These are phyloP conservation scores for Teunomyces pallodes DNA, from an alignment of 805 yeast genomes.

Conservation along the genomic window DNA sequence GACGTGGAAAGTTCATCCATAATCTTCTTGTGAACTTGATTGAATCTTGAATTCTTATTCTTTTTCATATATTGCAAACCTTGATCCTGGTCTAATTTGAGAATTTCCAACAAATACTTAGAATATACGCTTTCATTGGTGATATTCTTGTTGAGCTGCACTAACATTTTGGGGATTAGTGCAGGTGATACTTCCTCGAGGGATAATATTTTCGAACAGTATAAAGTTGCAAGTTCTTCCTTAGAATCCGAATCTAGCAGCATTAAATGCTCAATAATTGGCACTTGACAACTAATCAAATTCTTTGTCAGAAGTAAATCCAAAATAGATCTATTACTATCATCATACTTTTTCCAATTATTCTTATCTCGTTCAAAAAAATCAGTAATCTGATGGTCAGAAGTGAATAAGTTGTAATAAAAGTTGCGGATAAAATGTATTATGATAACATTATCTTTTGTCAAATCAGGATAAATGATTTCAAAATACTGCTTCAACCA, in stretches of 20 bases:
- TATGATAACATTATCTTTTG: not conserved
- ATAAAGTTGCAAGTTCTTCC: not conserved
- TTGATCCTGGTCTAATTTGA: slow-evolving; percentile 24
- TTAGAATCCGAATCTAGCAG: not conserved
- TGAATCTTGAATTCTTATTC: slow-evolving; percentile 23
- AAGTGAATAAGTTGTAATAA: not conserved
- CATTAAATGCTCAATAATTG: not conserved
- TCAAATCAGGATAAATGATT: slow-evolving; percentile 5
- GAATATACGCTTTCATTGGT: slow-evolving; percentile 25
- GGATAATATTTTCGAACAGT: not conserved
- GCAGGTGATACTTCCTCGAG: not conserved
- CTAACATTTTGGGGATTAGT: slow-evolving; percentile 1
- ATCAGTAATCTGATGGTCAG: not conserved
- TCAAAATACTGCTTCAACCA: slow-evolving; percentile 9
- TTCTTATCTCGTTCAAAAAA: slow-evolving; percentile 6
- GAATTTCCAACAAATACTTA: slow-evolving; percentile 29
- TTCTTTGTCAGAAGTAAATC: slow-evolving; percentile 1
- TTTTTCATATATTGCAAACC: slow-evolving; percentile 32
- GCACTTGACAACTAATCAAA: not conserved
- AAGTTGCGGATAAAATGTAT: not conserved
- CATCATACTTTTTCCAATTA: slow-evolving; percentile 8
- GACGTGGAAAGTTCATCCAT: slow-evolving; percentile 27
- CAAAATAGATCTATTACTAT: slow-evolving; percentile 6
- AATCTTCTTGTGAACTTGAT: slow-evolving; percentile 27
- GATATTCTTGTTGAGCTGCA: slow-evolving; percentile 14